phyloP scores from a whole-genome alignment of 495 filamentous ascomycete genomes.

The Annulohypoxylon maeteangense region DNA sequence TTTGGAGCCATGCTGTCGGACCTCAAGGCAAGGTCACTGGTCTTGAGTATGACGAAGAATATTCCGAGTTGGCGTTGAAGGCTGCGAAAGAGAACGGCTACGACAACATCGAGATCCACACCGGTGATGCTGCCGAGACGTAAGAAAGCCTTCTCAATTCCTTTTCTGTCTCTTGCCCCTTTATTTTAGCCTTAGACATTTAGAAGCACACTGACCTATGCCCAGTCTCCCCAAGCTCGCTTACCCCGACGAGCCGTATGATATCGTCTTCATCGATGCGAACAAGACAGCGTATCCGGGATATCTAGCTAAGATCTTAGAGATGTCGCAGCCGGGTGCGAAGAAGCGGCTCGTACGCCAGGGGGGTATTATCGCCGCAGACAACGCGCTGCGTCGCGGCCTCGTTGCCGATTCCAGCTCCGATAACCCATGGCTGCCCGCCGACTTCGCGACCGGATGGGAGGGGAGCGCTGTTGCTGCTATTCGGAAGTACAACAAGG shows the following conservation, averaged over 20 bases:
- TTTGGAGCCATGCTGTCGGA: conserved; percentile 50
- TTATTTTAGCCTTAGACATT: background rate
- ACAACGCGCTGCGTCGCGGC: conserved; percentile 52
- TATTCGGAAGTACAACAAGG: conserved; percentile 47
- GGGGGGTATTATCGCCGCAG: conserved; percentile 51
- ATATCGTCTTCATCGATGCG: conserved; percentile 55
- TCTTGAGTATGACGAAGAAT: conserved; percentile 49
- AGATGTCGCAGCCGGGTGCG: conserved; percentile 42
- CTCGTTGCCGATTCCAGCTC: conserved; percentile 47
- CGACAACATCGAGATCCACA: conserved; percentile 48
- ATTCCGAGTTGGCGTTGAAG: conserved; percentile 42
- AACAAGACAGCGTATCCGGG: conserved; percentile 51
- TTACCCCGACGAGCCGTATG: conserved; percentile 48
- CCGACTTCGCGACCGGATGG: conserved; percentile 1
- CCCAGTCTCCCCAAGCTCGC: conserved; percentile 42
- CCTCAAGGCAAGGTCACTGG: conserved; percentile 51
- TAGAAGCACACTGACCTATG: background rate
- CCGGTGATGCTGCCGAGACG: conserved; percentile 52
- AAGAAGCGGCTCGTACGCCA: conserved; percentile 46
- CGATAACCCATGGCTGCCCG: conserved; percentile 45
- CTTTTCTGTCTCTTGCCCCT: background rate
- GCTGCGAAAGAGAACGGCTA: conserved; percentile 44
- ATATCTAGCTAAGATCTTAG: conserved; percentile 46
- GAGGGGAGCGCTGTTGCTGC: conserved; percentile 20
- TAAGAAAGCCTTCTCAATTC: conserved; percentile 26